These are phyloP conservation scores for Phalaenopsis equestris DNA, from an alignment of 106 monocot species.

Conservation along the genomic window DNA sequence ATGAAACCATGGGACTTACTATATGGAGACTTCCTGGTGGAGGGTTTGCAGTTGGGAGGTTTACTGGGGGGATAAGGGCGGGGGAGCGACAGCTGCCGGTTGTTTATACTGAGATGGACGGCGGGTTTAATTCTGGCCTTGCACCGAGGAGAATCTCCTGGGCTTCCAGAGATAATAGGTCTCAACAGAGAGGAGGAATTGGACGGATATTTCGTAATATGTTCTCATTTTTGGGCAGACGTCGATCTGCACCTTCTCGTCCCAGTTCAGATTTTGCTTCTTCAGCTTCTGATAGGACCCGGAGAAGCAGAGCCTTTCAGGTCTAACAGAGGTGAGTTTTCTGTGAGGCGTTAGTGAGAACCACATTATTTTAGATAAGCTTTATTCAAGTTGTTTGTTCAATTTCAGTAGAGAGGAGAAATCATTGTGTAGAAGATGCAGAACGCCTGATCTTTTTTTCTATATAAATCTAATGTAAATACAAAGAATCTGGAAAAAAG, in stretches of 20 bases:
- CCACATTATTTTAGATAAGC: not conserved
- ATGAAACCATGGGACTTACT: slow-evolving; percentile 35
- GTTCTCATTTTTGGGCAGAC: slow-evolving; percentile 16
- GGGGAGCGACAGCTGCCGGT: slow-evolving; percentile 37
- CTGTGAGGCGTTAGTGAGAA: not conserved
- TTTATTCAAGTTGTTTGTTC: not conserved
- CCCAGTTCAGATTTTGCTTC: not conserved
- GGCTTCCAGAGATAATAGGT: slow-evolving; percentile 16
- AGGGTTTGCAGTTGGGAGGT: slow-evolving; percentile 48
- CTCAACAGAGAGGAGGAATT: slow-evolving; percentile 31
- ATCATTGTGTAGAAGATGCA: not conserved
- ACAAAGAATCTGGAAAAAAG: slow-evolving; percentile 1
- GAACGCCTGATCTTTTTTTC: not conserved
- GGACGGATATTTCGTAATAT: slow-evolving; percentile 21
- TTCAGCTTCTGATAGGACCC: slow-evolving; percentile 10
- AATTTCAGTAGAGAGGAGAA: slow-evolving; percentile 5
- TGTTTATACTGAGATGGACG: slow-evolving; percentile 57
- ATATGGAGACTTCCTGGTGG: slow-evolving; percentile 56
- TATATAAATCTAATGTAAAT: slow-evolving; percentile 1
- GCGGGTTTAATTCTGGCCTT: slow-evolving; percentile 29
- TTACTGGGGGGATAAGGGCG: slow-evolving; percentile 21
- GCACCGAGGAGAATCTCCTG: slow-evolving; percentile 37
- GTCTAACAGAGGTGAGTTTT: not conserved
- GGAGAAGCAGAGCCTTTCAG: not conserved
- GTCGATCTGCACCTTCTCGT: not conserved